Evolutionary conservation across 2,329 filamentous ascomycete genomes (phyloP), one percentile per base, ranked within the genome.

Genomic region (Venturia aucupariae): DNA sequence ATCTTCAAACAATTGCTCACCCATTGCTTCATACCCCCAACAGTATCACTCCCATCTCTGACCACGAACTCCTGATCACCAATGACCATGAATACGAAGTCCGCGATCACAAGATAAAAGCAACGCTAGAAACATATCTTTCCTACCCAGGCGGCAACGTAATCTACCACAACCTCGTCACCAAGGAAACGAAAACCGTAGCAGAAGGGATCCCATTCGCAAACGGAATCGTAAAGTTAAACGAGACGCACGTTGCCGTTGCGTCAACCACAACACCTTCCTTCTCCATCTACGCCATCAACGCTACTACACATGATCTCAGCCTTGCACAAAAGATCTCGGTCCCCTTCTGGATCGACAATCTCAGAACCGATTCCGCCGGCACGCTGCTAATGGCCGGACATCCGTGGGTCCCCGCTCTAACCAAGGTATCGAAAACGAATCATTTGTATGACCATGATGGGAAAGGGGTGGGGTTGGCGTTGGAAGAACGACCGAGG

Each of bases 11-110:
- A 0, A 65, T 78, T 48, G 67, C 66, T 7, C 72, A 79, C 57
- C 67, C 69, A 0, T 65, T 73, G 7, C 61, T 76, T 13, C 69
- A 73, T 39, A 67, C 73, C 0, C 78, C 78, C 2, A 80, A 79
- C 67, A 71, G 73, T 3, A 70, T 79, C n/a, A 67, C 72, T 15
- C 68, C 71, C 0, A 65, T 79, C 15, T 72, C 71, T 8, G 59
- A 67, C 5, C 68, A 69, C 5, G 72, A 73, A 39, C 62, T 79
- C 1, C 71, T 75, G 61, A 68, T 79, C 17, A 78, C 76, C 19
- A 79, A 79, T 64, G 77, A 80, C 68, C 77, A 79, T 67, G 72
- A 70, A 67, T 71, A 78, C 61, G 69, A 68, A 15, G 67, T 72
- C 0, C 67, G 70, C 8, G 54, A 68, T 1, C 69, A 70, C 0